Base-by-base conservation (phyloP, 106 monocot species). In the Hemerocallis citrina region DNA sequence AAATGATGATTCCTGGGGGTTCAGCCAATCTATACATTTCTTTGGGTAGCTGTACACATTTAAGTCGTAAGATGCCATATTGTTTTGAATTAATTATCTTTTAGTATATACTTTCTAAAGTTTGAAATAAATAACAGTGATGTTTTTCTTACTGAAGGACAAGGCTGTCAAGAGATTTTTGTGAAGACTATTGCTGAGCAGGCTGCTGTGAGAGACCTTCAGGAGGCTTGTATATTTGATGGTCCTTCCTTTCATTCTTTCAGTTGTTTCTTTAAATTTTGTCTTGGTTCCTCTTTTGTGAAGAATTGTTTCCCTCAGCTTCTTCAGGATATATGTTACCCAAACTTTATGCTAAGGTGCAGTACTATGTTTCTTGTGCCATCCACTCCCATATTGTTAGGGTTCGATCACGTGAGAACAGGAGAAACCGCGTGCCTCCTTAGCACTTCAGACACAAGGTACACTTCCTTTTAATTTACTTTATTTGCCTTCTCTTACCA, bases 381-480 rank as follows among this genome's bases (percentile, higher is more conserved):
- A 85, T 85, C 61, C 85, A 80, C 37, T 76, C 79, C 22, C 85
- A 85, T 63, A 73, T 80, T 25, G 80, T 85, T 5, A 70, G 77
- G 69, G 85, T 85, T 33, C 31, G 84, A 23, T 76, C 75, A 12
- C 75, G 73, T 19, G 68, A 52, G 27, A 58, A 43, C 50, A 77
- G 83, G 61, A 73, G 78, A 60, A 75, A 71, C 66, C 72, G 76
- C 36, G 76, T 72, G 58, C 81, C 76, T 23, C 81, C 81, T 28
- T 72, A 81, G 64, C 56, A 63, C 14, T 81, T 81, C 76, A 75
- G 72, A 20, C 76, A 72, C 72, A 62, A 70, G 78, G 77, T 77
- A 74, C 1, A n/a, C n/a, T 1, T 30, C 28, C 17, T 28, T 37
- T 37, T 40, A 68, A 6, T 31, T 39, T 14, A 54, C 6, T 20